Evolutionary conservation across 768 basidiomycete genomes (phyloP).

Genomic region (Mycena albidolilacea): DNA sequence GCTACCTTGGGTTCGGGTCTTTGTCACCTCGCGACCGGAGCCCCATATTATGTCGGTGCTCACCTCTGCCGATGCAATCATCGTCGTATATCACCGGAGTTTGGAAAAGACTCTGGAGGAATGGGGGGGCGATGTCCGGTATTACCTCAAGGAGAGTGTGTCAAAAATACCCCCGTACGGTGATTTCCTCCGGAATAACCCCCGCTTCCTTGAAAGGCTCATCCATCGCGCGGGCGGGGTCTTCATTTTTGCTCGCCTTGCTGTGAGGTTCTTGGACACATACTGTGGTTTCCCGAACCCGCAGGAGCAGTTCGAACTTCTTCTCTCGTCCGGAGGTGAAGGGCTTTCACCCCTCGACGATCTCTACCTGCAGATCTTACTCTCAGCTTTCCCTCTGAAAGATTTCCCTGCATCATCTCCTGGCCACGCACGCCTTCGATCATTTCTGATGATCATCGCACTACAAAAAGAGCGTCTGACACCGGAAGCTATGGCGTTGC

Average conservation of each 20-base stretch:
- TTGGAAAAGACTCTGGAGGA: not conserved
- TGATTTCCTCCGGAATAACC: slow-evolving; percentile 1
- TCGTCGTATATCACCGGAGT: not conserved
- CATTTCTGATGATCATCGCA: slow-evolving; percentile 16
- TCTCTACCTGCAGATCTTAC: slow-evolving; percentile 20
- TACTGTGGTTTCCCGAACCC: not conserved
- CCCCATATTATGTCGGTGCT: slow-evolving; percentile 7
- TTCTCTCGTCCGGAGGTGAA: slow-evolving; percentile 15
- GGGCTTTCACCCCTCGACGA: slow-evolving; percentile 12
- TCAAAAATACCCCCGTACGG: slow-evolving; percentile 8
- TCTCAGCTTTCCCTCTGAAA: slow-evolving; percentile 11
- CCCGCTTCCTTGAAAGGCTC: not conserved
- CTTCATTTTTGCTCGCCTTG: slow-evolving; percentile 10
- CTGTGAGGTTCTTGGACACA: slow-evolving; percentile 9
- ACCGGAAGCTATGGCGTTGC: slow-evolving; percentile 4
- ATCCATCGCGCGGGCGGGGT: slow-evolving; percentile 3
- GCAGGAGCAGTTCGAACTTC: slow-evolving; percentile 15
- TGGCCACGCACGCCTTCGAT: slow-evolving; percentile 2
- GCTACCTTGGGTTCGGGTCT: slow-evolving; percentile 17
- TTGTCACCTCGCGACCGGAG: slow-evolving; percentile 16
- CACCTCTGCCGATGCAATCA: not conserved
- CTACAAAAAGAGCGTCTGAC: not conserved
- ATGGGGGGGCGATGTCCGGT: slow-evolving; percentile 1
- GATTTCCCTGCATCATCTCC: not conserved
- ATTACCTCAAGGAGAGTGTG: not conserved